phyloP scores from a whole-genome alignment of 345 rosid genomes.

The Eutrema heterophyllum region DNA sequence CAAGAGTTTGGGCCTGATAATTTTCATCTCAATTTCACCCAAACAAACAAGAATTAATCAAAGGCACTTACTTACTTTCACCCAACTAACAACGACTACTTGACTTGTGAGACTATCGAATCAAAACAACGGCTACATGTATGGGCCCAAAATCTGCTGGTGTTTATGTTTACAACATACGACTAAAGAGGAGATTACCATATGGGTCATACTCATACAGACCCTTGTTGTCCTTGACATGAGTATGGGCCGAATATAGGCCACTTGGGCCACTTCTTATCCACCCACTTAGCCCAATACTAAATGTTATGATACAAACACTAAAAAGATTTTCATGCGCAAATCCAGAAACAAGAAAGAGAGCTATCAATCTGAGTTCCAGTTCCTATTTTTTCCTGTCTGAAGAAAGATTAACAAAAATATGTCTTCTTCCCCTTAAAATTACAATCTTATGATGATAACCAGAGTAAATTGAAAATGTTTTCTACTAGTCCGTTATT shows the following conservation, averaged over 20 bases:
- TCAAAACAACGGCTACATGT: too few relatives aligned
- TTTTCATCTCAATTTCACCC: too few relatives aligned
- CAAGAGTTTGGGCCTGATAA: too few relatives aligned
- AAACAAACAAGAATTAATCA: too few relatives aligned
- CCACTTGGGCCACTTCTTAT: not conserved
- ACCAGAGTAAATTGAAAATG: not conserved
- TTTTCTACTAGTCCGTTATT: not conserved
- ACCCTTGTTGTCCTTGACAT: not conserved
- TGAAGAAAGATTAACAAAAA: not conserved
- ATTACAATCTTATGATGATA: slow-evolving; percentile 10
- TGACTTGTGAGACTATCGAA: too few relatives aligned
- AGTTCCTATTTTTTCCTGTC: not conserved
- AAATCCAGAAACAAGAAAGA: not conserved
- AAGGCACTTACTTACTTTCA: too few relatives aligned
- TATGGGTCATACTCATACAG: not conserved
- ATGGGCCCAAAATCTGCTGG: not conserved
- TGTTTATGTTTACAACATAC: not conserved
- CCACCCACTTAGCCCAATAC: not conserved
- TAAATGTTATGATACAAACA: not conserved
- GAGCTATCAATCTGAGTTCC: not conserved
- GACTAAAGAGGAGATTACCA: not conserved
- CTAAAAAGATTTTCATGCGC: not conserved
- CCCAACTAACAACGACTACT: too few relatives aligned
- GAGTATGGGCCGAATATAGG: not conserved
- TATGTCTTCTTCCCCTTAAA: not conserved